A percentile compares a stretch with the other conserved stretches of the same genome.
Evolutionary conservation across 495 filamentous ascomycete species (phyloP).

Genomic region (Halenospora varia): DNA sequence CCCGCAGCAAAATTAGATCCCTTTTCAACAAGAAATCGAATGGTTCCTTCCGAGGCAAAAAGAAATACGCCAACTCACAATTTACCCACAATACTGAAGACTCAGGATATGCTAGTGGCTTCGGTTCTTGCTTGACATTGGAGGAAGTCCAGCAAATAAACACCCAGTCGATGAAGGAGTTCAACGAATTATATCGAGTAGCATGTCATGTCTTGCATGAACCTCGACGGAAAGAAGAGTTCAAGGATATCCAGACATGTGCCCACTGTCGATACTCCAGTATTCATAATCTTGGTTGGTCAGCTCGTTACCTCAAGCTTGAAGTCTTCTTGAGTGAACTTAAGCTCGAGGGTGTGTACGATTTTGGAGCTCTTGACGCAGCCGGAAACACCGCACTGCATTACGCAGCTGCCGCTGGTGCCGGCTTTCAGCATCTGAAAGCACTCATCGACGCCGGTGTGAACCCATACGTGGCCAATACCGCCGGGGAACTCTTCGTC

Average conservation of each 20-base stretch:
- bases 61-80: constrained; percentile 10
- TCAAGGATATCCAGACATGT: constrained; percentile 12
- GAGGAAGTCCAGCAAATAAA: not conserved
- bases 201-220: constrained; percentile 17
- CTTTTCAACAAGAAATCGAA: constrained; percentile 12
- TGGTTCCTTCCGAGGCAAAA: not conserved
- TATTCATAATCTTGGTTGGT: constrained; percentile 21
- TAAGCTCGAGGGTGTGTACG: constrained; percentile 3
- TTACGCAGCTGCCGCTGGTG: constrained; percentile 17
- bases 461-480: constrained; percentile 13
- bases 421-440: constrained; percentile 12
- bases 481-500: constrained; percentile 14
- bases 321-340: constrained; percentile 14
- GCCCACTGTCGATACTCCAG: constrained; percentile 14
- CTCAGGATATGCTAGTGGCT: constrained; percentile 18
- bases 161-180: constrained; percentile 14
- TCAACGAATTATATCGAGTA: constrained; percentile 19
- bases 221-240: constrained; percentile 4
- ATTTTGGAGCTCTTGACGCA: constrained; percentile 13
- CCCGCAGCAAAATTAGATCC: constrained; percentile 5
- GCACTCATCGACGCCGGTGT: constrained; percentile 13
- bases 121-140: constrained; percentile 1
- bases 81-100: constrained; percentile 11
- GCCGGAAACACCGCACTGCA: constrained; percentile 18
- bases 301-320: constrained; percentile 14